phyloP scores from a whole-genome alignment of 192 early-diverging fungal genomes.

The Jimgerdemannia flammicorona region DNA sequence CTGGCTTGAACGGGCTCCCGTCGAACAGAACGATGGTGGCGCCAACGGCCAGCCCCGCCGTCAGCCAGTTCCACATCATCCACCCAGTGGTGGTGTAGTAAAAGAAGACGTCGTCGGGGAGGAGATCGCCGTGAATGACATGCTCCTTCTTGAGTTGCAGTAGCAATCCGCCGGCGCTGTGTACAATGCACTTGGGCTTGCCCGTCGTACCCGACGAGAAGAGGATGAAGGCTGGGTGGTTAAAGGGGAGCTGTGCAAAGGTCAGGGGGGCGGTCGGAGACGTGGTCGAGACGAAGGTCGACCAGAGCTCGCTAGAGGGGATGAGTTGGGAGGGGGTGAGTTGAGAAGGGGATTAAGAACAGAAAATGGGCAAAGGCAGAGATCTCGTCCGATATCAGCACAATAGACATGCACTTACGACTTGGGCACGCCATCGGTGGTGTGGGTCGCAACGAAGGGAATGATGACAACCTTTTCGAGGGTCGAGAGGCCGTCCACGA shows the following conservation, averaged over 20 bases:
- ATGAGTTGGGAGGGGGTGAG: too few species aligned
- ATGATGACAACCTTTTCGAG: constrained; percentile 77
- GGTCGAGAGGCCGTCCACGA: constrained; percentile 63
- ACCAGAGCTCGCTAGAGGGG: constrained; percentile 10
- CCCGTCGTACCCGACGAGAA: constrained; percentile 95
- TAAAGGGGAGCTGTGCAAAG: constrained; percentile 87
- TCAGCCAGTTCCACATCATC: constrained; percentile 99
- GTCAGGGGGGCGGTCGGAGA: constrained; percentile 31
- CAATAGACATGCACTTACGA: too few species aligned
- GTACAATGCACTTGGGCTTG: constrained; percentile 95
- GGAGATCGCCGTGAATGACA: constrained; percentile 78
- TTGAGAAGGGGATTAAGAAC: too few species aligned
- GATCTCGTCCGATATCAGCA: too few species aligned
- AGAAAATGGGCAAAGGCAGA: too few species aligned
- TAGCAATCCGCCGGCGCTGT: constrained; percentile 85
- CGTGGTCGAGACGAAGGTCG: constrained; percentile 51
- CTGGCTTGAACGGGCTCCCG: constrained; percentile 90
- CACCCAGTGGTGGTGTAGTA: constrained; percentile 91
- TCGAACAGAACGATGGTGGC: constrained; percentile 84
- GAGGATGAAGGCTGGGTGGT: constrained; percentile 89
- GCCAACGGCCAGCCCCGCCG: constrained; percentile 75
- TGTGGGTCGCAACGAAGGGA: constrained; percentile 53
- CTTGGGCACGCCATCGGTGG: neutral
- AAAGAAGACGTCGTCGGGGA: constrained; percentile 74
- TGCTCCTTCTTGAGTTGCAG: constrained; percentile 96